Evolutionary conservation across 129 eudicot genomes (phyloP).

Genomic region (Pittosporum tobira): DNA sequence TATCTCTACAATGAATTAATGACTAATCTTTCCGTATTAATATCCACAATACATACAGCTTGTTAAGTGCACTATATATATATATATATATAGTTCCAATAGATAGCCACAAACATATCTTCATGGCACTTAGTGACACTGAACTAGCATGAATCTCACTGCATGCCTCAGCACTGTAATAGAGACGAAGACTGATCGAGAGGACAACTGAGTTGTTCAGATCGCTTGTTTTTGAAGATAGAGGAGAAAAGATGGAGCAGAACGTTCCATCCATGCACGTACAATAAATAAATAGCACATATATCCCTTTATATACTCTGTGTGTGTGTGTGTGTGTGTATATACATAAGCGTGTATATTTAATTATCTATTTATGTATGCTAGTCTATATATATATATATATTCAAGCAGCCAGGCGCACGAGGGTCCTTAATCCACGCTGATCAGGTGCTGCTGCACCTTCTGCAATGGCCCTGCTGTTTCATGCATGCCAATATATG

Average conservation of each 20-base stretch:
- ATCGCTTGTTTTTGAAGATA: conserved; percentile 16
- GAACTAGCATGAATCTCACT: too few species aligned
- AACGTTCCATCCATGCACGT: conserved; percentile 26
- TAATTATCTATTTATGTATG: background rate
- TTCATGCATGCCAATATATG: background rate
- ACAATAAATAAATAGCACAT: background rate
- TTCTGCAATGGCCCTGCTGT: conserved; percentile 16
- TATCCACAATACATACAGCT: too few species aligned
- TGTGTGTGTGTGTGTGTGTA: too few species aligned
- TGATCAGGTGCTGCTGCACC: conserved; percentile 39
- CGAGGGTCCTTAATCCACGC: conserved; percentile 32
- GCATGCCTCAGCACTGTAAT: too few species aligned
- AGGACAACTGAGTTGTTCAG: conserved; percentile 9
- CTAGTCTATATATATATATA: background rate
- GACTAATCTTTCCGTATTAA: too few species aligned
- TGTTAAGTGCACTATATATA: background rate
- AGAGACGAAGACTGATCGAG: background rate
- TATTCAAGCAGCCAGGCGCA: conserved; percentile 7
- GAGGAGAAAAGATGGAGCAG: conserved; percentile 4
- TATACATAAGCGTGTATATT: background rate
- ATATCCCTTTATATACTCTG: too few species aligned
- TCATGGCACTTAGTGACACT: too few species aligned
- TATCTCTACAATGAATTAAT: too few species aligned
- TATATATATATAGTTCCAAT: background rate
- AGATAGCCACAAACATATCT: too few species aligned